These are phyloP conservation scores for Aureobasidium sp. DNA, from an alignment of 2,329 filamentous ascomycete genomes.

Conservation along the genomic window DNA sequence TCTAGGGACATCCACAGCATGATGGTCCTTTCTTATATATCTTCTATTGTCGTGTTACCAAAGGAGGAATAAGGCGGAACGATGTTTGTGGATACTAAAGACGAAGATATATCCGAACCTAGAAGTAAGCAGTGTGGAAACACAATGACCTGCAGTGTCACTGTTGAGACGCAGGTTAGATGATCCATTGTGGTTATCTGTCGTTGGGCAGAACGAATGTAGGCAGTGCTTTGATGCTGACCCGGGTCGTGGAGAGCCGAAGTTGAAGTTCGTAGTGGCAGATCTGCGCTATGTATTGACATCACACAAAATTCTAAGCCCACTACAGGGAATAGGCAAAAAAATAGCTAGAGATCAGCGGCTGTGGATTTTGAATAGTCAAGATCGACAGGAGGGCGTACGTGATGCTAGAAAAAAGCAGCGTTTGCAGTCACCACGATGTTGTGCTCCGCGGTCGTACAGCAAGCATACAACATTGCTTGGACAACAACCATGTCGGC, in stretches of 20 bases:
- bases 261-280: background rate
- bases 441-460: background rate
- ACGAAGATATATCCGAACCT: background rate
- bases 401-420: background rate
- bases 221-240: background rate
- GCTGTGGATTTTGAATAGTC: background rate
- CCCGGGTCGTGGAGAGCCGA: slow-evolving; percentile 7
- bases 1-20: background rate
- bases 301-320: background rate
- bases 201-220: background rate
- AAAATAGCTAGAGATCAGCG: background rate
- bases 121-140: background rate
- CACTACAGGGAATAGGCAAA: background rate
- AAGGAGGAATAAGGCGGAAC: background rate
- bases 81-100: background rate
- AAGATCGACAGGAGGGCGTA: background rate
- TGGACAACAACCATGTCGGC: background rate
- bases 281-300: background rate
- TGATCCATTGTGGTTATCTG: background rate
- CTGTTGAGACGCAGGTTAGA: background rate
- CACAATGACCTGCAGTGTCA: background rate
- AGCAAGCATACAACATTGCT: background rate
- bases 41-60: background rate
- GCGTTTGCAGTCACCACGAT: background rate
- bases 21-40: background rate